Evolutionary conservation across 768 basidiomycete species (phyloP).

Genomic region (Hygrocybe punicea): DNA sequence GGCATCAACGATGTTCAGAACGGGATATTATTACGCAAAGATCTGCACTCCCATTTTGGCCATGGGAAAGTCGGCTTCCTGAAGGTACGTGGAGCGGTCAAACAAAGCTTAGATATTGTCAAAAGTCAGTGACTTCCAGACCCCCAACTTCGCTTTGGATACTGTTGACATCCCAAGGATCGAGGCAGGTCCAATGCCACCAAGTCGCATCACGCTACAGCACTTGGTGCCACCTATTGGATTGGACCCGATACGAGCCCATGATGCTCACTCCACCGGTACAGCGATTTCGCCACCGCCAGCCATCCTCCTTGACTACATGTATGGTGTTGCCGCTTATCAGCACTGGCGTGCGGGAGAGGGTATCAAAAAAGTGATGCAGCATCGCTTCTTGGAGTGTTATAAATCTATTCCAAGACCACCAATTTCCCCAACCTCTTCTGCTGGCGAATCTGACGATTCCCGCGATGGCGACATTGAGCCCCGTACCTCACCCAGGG

Average conservation of each 20-base stretch:
- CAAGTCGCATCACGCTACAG: conserved; percentile 16
- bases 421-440: not conserved
- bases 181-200: conserved; percentile 12
- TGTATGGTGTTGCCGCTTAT: conserved; percentile 19
- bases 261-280: conserved; percentile 1
- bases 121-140: conserved; percentile 3
- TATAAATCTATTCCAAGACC: conserved; percentile 8
- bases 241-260: not conserved
- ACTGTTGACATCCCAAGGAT: conserved; percentile 11
- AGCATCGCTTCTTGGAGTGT: not conserved
- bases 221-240: conserved; percentile 3
- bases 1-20: conserved; percentile 7
- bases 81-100: conserved; percentile 1
- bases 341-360: conserved; percentile 13
- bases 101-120: not conserved
- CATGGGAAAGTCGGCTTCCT: conserved; percentile 1
- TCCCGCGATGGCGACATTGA: conserved; percentile 6
- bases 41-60: conserved; percentile 5
- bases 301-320: conserved; percentile 7
- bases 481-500: conserved; percentile 5
- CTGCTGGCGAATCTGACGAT: not conserved
- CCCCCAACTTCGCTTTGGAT: conserved; percentile 8
- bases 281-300: conserved; percentile 1
- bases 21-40: not conserved
- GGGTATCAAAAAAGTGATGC: conserved; percentile 11